phyloP scores from a whole-genome alignment of 805 yeast species.

The Nakazawaea siamensis region DNA sequence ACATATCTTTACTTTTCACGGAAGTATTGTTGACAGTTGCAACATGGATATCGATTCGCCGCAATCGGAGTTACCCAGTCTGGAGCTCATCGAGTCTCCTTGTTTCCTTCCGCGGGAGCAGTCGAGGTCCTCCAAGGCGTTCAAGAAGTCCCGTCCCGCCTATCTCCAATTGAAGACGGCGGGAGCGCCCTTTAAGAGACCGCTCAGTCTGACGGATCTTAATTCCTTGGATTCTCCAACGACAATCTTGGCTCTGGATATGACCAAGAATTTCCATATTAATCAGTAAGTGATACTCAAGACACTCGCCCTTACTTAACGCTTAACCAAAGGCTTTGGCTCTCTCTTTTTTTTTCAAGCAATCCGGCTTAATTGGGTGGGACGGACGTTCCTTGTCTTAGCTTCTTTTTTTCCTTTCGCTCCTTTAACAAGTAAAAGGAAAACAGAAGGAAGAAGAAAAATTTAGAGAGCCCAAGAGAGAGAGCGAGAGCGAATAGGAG shows the following conservation, averaged over 20 bases:
- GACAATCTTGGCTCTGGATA: slow-evolving; percentile 27
- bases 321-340: too few species aligned
- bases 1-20: too few species aligned
- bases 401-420: too few species aligned
- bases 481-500: too few species aligned
- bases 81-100: slow-evolving; percentile 15
- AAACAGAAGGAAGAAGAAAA: too few species aligned
- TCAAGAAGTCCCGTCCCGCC: slow-evolving; percentile 11
- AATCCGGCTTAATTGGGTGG: too few species aligned
- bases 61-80: background rate
- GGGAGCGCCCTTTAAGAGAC: slow-evolving; percentile 22
- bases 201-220: slow-evolving; percentile 19
- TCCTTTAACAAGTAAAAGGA: too few species aligned
- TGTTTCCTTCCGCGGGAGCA: slow-evolving; percentile 15
- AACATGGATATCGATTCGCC: slow-evolving; percentile 11
- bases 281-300: slow-evolving; percentile 6
- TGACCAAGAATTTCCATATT: slow-evolving; percentile 28
- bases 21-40: too few species aligned
- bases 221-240: slow-evolving; percentile 29
- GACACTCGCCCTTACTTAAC: background rate
- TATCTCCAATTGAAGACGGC: slow-evolving; percentile 11
- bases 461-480: too few species aligned
- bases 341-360: too few species aligned
- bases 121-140: too few species aligned
- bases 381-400: too few species aligned